Percentiles rank a stretch among this genome's conserved stretches.
These are phyloP conservation scores for Leccinum pachyderme DNA, from an alignment of 1,284 basidiomycete species.

Conservation along the genomic window DNA sequence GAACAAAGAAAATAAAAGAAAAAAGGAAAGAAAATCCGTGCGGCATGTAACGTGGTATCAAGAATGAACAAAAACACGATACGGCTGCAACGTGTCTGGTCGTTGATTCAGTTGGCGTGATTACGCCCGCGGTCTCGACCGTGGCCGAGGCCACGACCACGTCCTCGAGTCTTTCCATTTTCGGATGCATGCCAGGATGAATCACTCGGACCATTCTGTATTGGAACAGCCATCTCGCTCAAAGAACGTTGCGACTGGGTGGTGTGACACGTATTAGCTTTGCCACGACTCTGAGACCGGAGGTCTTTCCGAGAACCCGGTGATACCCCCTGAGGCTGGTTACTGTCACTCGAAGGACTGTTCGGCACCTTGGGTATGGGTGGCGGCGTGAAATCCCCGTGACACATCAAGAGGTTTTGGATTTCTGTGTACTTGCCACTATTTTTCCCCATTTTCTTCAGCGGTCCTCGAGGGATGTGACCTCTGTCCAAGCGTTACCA, in stretches of 20 bases:
- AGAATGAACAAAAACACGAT: constrained; percentile 15
- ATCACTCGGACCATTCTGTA: not conserved
- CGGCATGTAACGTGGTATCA: constrained; percentile 24
- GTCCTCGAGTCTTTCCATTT: constrained; percentile 37
- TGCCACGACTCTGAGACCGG: constrained; percentile 7
- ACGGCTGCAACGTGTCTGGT: constrained; percentile 17
- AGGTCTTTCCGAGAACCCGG: constrained; percentile 1
- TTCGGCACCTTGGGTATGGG: constrained; percentile 36
- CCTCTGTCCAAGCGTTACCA: constrained; percentile 47
- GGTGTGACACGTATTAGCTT: not conserved
- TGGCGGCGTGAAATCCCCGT: constrained; percentile 51
- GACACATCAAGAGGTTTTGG: constrained; percentile 51
- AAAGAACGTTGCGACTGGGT: not conserved
- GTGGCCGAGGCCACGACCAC: constrained; percentile 31
- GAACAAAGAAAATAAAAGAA: not conserved
- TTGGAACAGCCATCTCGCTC: constrained; percentile 1
- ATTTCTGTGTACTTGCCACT: constrained; percentile 50
- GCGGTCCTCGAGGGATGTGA: constrained; percentile 40
- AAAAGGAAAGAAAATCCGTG: constrained; percentile 4
- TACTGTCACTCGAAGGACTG: constrained; percentile 4
- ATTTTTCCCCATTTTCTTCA: constrained; percentile 28
- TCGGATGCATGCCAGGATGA: constrained; percentile 7
- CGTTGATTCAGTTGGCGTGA: constrained; percentile 11
- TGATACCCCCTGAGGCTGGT: not conserved
- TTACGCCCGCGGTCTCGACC: constrained; percentile 26